Conservation (phyloP, 805 yeast species). For the Ogataea pilisensis region DNA sequence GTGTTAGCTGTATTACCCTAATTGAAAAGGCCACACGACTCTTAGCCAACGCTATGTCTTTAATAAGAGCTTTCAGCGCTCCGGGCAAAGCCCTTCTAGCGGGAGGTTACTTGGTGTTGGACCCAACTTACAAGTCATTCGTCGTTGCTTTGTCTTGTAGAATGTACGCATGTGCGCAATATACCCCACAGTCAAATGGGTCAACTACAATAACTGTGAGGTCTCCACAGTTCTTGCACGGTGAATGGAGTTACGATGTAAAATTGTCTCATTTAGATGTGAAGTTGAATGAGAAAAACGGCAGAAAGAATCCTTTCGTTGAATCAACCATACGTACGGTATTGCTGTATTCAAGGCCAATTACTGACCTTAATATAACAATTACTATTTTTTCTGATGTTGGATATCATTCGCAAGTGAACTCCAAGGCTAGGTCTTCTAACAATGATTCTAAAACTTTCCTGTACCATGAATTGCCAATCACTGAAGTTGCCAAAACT, state of each 20-base stretch:
- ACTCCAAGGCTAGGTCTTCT: constrained; percentile 35
- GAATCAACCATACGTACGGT: constrained; percentile 57
- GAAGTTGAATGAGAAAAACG: constrained; percentile 12
- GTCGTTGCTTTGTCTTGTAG: constrained; percentile 86
- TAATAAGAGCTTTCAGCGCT: constrained; percentile 74
- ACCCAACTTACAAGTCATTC: constrained; percentile 67
- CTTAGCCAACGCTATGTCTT: too few species aligned
- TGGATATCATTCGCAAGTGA: constrained; percentile 79
- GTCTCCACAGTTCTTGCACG: constrained; percentile 76
- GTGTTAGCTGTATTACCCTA: too few species aligned
- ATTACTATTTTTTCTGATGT: constrained; percentile 79
- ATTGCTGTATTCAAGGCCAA: constrained; percentile 46
- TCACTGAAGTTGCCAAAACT: constrained; percentile 80
- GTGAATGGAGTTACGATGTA: constrained; percentile 60
- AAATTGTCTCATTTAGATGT: constrained; percentile 11
- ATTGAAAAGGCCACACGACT: too few species aligned
- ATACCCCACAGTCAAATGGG: constrained; percentile 1
- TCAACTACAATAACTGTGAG: constrained; percentile 37
- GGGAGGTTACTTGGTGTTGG: constrained; percentile 91
- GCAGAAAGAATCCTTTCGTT: constrained; percentile 64
- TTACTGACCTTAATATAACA: constrained; percentile 29
- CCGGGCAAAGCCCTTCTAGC: constrained; percentile 95
- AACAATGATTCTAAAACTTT: constrained; percentile 42
- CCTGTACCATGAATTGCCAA: constrained; percentile 53
- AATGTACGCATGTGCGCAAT: constrained; percentile 61